Evolutionary conservation across 179 eudicot genomes (phyloP).

Genomic region (Amaranthus tricolor): DNA sequence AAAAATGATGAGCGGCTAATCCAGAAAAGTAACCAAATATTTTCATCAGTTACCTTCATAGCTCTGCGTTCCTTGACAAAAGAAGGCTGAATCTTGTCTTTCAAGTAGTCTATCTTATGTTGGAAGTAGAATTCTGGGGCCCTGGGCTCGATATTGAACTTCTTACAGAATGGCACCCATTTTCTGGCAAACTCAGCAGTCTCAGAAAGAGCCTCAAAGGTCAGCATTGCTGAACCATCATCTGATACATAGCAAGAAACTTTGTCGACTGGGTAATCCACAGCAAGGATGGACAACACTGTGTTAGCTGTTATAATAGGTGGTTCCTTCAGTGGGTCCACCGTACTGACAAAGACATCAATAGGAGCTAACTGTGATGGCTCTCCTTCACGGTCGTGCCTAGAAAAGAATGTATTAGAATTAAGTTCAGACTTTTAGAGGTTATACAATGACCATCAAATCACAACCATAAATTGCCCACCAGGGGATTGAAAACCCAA

Average conservation of each 20-base stretch:
- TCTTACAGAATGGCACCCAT: slow-evolving; percentile 90
- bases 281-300: slow-evolving; percentile 76
- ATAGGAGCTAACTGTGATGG: slow-evolving; percentile 82
- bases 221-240: slow-evolving; percentile 88
- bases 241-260: slow-evolving; percentile 89
- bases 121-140: slow-evolving; percentile 84
- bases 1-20: background rate
- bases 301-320: slow-evolving; percentile 83
- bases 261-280: slow-evolving; percentile 85
- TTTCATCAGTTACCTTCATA: slow-evolving; percentile 56
- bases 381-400: slow-evolving; percentile 84
- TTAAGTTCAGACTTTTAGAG: background rate
- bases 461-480: background rate
- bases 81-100: slow-evolving; percentile 81
- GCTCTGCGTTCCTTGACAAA: slow-evolving; percentile 85
- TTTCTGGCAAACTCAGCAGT: slow-evolving; percentile 83
- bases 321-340: slow-evolving; percentile 84
- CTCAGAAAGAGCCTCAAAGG: slow-evolving; percentile 84
- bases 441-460: background rate
- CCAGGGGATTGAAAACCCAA: background rate
- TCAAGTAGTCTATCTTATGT: slow-evolving; percentile 76
- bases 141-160: slow-evolving; percentile 78
- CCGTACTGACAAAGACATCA: slow-evolving; percentile 82
- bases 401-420: slow-evolving; percentile 21
- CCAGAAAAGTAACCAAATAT: background rate